Percentiles rank a stretch among this genome's conserved stretches.
Evolutionary conservation across 1,284 basidiomycete genomes (phyloP).

Genomic region (Trichosporon ovoides): DNA sequence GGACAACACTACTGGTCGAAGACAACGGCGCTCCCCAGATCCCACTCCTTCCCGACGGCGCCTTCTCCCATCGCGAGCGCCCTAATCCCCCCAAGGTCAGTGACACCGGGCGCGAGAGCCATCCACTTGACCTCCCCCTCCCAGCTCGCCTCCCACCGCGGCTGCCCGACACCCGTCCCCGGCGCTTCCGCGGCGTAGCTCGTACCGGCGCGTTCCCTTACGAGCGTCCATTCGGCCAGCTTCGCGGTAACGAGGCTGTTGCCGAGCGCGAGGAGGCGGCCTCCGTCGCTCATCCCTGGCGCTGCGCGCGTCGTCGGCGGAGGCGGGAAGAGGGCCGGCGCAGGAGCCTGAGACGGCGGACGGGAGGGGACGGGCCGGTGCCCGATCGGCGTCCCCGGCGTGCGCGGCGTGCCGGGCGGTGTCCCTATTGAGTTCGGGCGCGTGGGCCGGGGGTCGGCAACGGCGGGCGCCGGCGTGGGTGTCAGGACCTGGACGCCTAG

Average conservation of each 20-base stretch:
- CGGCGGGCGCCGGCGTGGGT: slow-evolving; percentile 9
- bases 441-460: too few species aligned
- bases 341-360: slow-evolving; percentile 15
- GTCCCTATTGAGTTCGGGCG: too few species aligned
- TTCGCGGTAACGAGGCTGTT: slow-evolving; percentile 21
- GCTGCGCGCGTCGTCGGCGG: not conserved
- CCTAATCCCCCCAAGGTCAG: slow-evolving; percentile 36
- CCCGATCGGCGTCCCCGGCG: too few species aligned
- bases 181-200: slow-evolving; percentile 27
- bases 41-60: slow-evolving; percentile 32
- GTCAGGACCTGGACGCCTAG: slow-evolving; percentile 36
- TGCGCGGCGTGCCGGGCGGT: too few species aligned
- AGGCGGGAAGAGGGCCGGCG: not conserved
- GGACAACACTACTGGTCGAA: too few species aligned
- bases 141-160: slow-evolving; percentile 30
- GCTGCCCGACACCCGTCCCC: slow-evolving; percentile 7
- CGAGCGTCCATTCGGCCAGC: slow-evolving; percentile 15
- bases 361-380: slow-evolving; percentile 21
- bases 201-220: slow-evolving; percentile 26
- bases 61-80: slow-evolving; percentile 24
- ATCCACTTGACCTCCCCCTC: slow-evolving; percentile 29
- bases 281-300: slow-evolving; percentile 9
- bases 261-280: slow-evolving; percentile 25
- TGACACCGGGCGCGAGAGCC: slow-evolving; percentile 30
- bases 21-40: slow-evolving; percentile 19